phyloP scores from a whole-genome alignment of 352 stramenopile species.

The Albugo laibachii region DNA sequence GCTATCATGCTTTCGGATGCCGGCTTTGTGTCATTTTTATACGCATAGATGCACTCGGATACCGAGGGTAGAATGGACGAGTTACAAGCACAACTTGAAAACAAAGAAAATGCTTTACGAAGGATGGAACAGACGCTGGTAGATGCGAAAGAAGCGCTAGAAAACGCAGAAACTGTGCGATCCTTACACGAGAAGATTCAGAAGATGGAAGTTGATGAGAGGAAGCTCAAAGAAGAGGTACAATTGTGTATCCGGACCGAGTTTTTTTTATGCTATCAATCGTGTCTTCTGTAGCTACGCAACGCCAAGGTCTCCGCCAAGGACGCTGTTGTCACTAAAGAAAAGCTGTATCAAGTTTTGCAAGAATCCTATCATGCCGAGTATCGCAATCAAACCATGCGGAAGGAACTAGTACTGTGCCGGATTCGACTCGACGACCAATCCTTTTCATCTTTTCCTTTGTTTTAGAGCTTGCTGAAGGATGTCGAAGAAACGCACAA shows the following conservation, averaged over 20 bases:
- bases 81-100: slow-evolving; percentile 31
- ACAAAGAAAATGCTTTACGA: slow-evolving; percentile 34
- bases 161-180: slow-evolving; percentile 26
- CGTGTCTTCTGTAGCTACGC: slow-evolving; percentile 20
- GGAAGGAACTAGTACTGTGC: slow-evolving; percentile 36
- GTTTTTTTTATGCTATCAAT: not conserved
- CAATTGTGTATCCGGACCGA: not conserved
- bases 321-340: slow-evolving; percentile 30
- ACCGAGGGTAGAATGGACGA: slow-evolving; percentile 40
- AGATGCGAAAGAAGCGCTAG: slow-evolving; percentile 23
- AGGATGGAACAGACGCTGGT: slow-evolving; percentile 18
- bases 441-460: not conserved
- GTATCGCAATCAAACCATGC: slow-evolving; percentile 18
- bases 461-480: slow-evolving; percentile 6
- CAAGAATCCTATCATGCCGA: slow-evolving; percentile 36
- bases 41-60: slow-evolving; percentile 15
- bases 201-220: slow-evolving; percentile 33
- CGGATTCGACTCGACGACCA: not conserved
- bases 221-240: slow-evolving; percentile 55
- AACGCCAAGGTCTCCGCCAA: slow-evolving; percentile 46
- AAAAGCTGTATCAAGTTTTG: slow-evolving; percentile 30
- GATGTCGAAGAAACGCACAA: slow-evolving; percentile 21
- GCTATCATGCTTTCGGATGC: no score
- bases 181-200: slow-evolving; percentile 35
- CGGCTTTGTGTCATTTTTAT: no score